Base-by-base conservation (phyloP, 2,329 filamentous ascomycete genomes). In the Daldinia sp. region DNA sequence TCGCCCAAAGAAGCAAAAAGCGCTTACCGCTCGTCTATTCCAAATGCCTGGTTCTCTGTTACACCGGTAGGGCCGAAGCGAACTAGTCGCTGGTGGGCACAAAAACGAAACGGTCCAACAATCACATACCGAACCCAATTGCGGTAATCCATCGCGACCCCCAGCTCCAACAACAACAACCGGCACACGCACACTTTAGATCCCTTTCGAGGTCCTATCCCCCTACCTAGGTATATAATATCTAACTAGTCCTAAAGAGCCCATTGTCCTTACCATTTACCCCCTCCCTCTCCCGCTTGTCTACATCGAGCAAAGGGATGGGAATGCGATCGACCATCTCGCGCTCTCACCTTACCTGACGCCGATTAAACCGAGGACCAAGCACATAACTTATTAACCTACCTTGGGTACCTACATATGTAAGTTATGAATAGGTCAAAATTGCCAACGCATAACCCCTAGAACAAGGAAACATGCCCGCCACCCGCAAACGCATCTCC, bases 51-150 rank as follows among this genome's bases (percentile, higher is more conserved):
- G 50, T 52, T 37, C 52, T 55, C 51, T 57, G 60, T 66, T 62
- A 58, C 57, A 64, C 64, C 45, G 64, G 64, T 61, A 67, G 49
- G 57, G 61, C 58, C 61, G 64, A 43, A 67, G 54, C 27, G 54
- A 67, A 61, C 61, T 61, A 61, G 43, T 54, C 29, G 35, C 34
- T 37, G 51, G 34, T 49, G 8, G 27, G n/a, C 43, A 34, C 55
- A 50, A 52, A 53, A 66, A 60, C 45, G 30, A 53, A 66, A 60
- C 45, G 30, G 37, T 49, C 56, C 39, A 43, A 54, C 59, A 53
- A 43, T 50, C 47, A 52, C 27, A 47, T 55, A 66, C 64, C 64
- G 56, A 64, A 56, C 34, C 64, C 58, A 34, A 64, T 55, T 61
- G 25, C 50, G 64, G 64, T 45, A 64, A 61, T 58, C 55, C 57